Evolutionary conservation across 345 rosid genomes (phyloP), one percentile per base, ranked within the genome.

Genomic region (Brassica cretica): DNA sequence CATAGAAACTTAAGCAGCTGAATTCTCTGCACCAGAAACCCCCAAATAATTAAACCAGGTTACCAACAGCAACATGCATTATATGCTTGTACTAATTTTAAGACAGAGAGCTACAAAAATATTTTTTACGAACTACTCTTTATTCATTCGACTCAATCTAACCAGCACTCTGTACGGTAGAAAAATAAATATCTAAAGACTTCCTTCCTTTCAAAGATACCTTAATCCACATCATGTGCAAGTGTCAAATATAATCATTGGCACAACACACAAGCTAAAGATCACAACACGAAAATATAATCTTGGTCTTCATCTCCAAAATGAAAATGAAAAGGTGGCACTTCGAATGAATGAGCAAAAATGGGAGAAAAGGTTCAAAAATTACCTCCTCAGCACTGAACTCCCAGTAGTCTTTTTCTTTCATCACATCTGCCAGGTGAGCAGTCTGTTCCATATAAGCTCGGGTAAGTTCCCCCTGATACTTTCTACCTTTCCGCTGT

Each of bases 361-460:
- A 21, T 19, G 15, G 1, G 8, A 46, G 67, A 64, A 66, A 16
- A 59, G 63, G 32, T 71, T 44, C 18, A 62, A 75, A 64, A 82
- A 86, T 82, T 81, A 95, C 99, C 99, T 93, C 97, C 70, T 91
- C 90, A 27, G 87, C 75, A 66, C 83, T 86, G 73, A 85, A 85
- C 80, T 90, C 89, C 97, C 96, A 93, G 75, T 89, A 93, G 66
- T 95, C 98, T 80, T 86, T 95, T 79, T 84, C 94, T 86, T 82
- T 91, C 91, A 95, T 85, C 69, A 76, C 80, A 76, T 79, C 82
- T 67, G 87, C 87, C 72, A 91, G 81, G 72, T 73, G 87, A n/a
- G 86, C 73, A 46, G 90, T 25, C 85, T 24, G 80, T 80, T 80
- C 93, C 86, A 93, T 71, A 81, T 84, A 90, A 71, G 77, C 82